Base-by-base conservation (phyloP, 2,329 filamentous ascomycete species). In the Penicillium sp. region DNA sequence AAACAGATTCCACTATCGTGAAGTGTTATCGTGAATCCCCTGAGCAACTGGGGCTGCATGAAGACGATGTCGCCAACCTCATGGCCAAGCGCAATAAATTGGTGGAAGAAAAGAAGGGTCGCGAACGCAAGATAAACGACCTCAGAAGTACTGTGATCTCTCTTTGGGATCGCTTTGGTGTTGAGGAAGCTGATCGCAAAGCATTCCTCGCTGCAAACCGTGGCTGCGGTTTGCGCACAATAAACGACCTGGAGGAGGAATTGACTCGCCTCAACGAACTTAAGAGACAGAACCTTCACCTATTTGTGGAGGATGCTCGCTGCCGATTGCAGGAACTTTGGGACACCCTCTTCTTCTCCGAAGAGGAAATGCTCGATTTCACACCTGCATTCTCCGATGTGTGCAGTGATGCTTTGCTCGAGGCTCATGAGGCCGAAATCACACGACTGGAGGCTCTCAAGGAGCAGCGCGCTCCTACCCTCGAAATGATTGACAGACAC, bases 321-420 rank as follows among this genome's bases (percentile, higher is more conserved):
- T 90, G 87, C 77, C 91, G 90, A 71, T 83, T 99, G 12, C 93
- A 97, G 74, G 93, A 95, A 70, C 85, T 99, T 0, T 99, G 95
- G 94, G 94, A 99, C 71, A 82, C 86, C 0, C 80, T 99, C 1
- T 97, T 94, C 79, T 93, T 95, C 71, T 96, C 91, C 0, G 94
- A 99, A 72, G 94, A 99, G 69, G 94, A 99, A 78, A 97, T 97
- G 93, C 85, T 97, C 56, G 93, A 97, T 66, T 99, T 99, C 67
- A 94, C 93, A 0, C 94, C 95, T 0, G 94, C 93, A 42, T 97
- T 97, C 73, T 96, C 92, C 12, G 94, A 97, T 71, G 93, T 97
- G 21, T 97, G 95, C 77, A 97, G 92, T 68, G 94, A 99, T 73
- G 94, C 94, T 5, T 83, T 99, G 10, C 84, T 99, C 0, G 93